These are phyloP conservation scores for Mortierella antarctica DNA, from an alignment of 192 early-diverging fungal genomes.

Conservation along the genomic window DNA sequence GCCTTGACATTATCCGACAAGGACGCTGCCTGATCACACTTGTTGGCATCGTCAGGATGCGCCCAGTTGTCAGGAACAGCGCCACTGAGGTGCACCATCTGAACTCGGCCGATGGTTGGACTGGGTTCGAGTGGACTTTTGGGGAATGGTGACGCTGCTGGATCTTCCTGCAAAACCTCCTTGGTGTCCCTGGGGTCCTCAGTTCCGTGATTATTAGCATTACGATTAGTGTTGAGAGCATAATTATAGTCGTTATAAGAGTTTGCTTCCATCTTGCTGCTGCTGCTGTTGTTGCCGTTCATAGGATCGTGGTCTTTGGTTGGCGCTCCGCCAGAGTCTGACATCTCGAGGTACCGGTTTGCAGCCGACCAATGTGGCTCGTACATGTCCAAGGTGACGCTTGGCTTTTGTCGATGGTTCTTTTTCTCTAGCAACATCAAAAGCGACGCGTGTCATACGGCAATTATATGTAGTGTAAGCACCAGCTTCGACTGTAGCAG, in stretches of 20 bases:
- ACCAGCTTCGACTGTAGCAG: no score
- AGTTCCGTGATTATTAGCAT: background rate
- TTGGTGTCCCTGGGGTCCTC: no score
- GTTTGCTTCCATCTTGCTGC: background rate
- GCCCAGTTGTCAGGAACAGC: slow-evolving; percentile 5
- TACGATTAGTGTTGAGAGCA: background rate
- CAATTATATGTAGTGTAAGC: no score
- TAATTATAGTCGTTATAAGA: background rate
- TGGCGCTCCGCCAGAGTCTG: background rate
- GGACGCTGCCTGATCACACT: no score
- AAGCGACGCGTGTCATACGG: background rate
- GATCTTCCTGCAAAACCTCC: no score
- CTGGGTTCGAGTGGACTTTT: background rate
- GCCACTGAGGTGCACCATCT: background rate
- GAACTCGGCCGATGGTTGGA: no score
- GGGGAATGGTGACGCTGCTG: no score
- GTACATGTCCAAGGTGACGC: slow-evolving; percentile 38
- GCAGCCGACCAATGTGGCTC: slow-evolving; percentile 44
- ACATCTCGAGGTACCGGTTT: slow-evolving; percentile 34
- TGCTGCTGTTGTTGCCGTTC: background rate
- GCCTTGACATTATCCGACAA: no score
- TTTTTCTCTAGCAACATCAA: background rate
- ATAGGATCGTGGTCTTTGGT: background rate
- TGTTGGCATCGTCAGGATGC: background rate
- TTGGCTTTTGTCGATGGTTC: slow-evolving; percentile 13